Percentiles rank a stretch among this genome's conserved stretches.
Conservation (phyloP, 78 protist genomes). For the Protostelium mycophagum region DNA sequence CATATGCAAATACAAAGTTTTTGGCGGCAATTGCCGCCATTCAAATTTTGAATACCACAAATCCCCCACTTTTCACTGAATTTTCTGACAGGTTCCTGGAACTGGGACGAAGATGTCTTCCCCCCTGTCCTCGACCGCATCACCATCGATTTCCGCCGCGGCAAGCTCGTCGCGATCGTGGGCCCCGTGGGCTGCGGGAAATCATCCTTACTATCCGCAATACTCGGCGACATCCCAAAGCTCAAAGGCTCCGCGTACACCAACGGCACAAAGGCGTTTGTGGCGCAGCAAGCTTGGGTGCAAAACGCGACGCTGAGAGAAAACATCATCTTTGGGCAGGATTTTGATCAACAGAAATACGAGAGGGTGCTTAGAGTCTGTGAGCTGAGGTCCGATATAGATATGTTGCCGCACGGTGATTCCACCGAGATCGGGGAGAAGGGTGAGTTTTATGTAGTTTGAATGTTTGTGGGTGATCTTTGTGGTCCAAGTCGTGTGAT, state of each 20-base stretch:
- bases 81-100: background rate
- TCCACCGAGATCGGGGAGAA: slow-evolving; percentile 88
- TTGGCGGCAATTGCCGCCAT: too few relatives aligned
- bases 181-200: slow-evolving; percentile 81
- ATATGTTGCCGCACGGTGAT: slow-evolving; percentile 77
- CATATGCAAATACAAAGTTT: too few relatives aligned
- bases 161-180: slow-evolving; percentile 23
- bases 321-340: slow-evolving; percentile 89
- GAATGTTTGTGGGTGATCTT: slow-evolving; percentile 63
- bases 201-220: slow-evolving; percentile 54
- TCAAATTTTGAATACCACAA: too few relatives aligned
- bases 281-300: slow-evolving; percentile 90
- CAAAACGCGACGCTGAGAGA: slow-evolving; percentile 79
- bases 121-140: background rate
- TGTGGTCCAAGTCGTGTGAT: background rate
- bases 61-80: background rate
- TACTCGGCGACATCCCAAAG: slow-evolving; percentile 68
- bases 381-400: slow-evolving; percentile 71
- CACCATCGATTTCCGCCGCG: slow-evolving; percentile 6
- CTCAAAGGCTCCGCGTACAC: background rate
- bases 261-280: slow-evolving; percentile 50
- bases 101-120: background rate
- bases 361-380: slow-evolving; percentile 66
- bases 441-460: slow-evolving; percentile 85
- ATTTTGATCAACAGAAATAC: slow-evolving; percentile 63